Conservation (phyloP, 345 rosid genomes). For the Arabidopsis thaliana region DNA sequence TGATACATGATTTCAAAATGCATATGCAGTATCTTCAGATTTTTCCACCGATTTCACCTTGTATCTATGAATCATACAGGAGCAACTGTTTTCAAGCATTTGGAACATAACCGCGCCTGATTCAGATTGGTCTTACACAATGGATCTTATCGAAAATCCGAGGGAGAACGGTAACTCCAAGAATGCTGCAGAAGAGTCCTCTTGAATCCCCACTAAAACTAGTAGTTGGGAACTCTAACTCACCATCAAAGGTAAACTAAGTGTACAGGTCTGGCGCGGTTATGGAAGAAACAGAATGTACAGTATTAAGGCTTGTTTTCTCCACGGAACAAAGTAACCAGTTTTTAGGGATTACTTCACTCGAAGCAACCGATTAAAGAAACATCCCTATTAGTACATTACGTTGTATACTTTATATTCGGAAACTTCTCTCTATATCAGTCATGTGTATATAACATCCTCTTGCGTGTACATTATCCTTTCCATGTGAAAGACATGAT, state of each 20-base stretch:
- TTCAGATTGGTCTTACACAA: constrained; percentile 78
- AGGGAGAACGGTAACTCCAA: constrained; percentile 46
- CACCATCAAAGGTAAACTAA: constrained; percentile 46
- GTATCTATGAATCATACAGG: constrained; percentile 52
- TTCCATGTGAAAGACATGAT: constrained; percentile 54
- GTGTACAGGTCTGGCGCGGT: constrained; percentile 57
- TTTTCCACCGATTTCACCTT: neutral
- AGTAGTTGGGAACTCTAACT: constrained; percentile 56
- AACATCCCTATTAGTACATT: constrained; percentile 38
- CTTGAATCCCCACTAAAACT: constrained; percentile 10
- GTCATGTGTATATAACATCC: constrained; percentile 29
- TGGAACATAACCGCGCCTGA: constrained; percentile 70
- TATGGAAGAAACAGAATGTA: constrained; percentile 46
- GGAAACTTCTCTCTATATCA: constrained; percentile 6
- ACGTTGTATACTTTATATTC: neutral
- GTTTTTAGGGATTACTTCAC: constrained; percentile 57
- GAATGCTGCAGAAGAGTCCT: constrained; percentile 42
- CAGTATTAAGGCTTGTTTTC: constrained; percentile 39
- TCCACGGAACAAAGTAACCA: constrained; percentile 52
- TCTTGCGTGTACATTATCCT: constrained; percentile 47
- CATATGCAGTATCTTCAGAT: neutral
- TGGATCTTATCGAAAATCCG: constrained; percentile 62
- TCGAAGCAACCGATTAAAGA: neutral
- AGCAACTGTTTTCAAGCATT: constrained; percentile 63
- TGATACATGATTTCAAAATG: neutral